These are phyloP conservation scores for Curvularia verruculosa DNA, from an alignment of 2,329 filamentous ascomycete genomes.

Conservation along the genomic window DNA sequence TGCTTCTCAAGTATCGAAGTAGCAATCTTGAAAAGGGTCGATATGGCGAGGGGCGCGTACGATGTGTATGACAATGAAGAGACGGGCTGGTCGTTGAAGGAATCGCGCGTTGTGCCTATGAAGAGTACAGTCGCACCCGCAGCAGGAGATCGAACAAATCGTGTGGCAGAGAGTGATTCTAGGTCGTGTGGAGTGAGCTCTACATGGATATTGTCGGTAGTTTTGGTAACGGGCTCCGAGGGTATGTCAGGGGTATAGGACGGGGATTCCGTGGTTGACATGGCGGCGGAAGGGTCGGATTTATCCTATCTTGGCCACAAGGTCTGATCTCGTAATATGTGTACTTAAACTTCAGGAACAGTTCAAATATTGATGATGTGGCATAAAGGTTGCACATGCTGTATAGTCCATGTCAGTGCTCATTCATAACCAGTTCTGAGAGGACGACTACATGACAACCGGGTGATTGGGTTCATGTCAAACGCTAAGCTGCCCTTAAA, in stretches of 20 bases:
- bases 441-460: no score
- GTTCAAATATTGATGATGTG: neutral
- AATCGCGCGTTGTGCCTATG: slow-evolving; percentile 75
- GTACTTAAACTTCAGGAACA: neutral
- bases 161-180: slow-evolving; percentile 63
- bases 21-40: slow-evolving; percentile 71
- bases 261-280: slow-evolving; percentile 38
- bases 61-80: slow-evolving; percentile 76
- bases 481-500: neutral
- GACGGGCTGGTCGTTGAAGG: slow-evolving; percentile 73
- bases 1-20: slow-evolving; percentile 64
- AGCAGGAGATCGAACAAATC: slow-evolving; percentile 66
- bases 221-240: slow-evolving; percentile 33
- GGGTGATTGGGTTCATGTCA: neutral
- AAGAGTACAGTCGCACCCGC: slow-evolving; percentile 44
- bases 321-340: neutral
- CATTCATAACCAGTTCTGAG: no score
- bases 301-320: neutral
- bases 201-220: slow-evolving; percentile 63
- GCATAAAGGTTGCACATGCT: neutral
- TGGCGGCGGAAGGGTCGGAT: neutral
- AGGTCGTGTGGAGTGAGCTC: slow-evolving; percentile 70
- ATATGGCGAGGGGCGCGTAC: slow-evolving; percentile 72
- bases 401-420: neutral
- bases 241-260: slow-evolving; percentile 39